Conservation (phyloP, 805 yeast species). For the Zygoascus flipseniorum region DNA sequence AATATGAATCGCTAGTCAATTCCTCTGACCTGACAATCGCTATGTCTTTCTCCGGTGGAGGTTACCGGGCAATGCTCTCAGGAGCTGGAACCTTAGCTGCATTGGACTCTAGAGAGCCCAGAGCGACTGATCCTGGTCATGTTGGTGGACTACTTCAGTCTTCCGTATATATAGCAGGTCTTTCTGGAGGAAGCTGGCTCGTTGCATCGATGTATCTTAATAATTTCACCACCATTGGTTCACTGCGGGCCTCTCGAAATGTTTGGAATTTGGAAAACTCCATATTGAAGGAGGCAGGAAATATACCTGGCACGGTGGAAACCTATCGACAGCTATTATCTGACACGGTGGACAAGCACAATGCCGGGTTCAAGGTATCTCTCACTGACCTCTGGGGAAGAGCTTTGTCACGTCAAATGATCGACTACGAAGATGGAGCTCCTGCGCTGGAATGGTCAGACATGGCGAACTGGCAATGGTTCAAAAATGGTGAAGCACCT, state of each 20-base stretch:
- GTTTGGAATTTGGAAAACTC: conserved; percentile 62
- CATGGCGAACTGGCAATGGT: conserved; percentile 48
- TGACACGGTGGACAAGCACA: conserved; percentile 28
- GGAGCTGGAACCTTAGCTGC: conserved; percentile 84
- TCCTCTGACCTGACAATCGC: conserved; percentile 24
- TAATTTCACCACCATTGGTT: conserved; percentile 62
- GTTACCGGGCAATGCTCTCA: conserved; percentile 75
- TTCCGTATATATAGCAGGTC: conserved; percentile 60
- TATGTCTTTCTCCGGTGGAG: conserved; percentile 75
- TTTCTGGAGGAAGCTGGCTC: conserved; percentile 82
- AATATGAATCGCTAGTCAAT: conserved; percentile 27
- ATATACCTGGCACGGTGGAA: conserved; percentile 34
- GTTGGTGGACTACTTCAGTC: conserved; percentile 56
- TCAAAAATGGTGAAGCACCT: conserved; percentile 50
- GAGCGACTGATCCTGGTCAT: conserved; percentile 24
- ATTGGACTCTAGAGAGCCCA: conserved; percentile 54
- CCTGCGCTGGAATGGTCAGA: conserved; percentile 48
- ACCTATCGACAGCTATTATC: conserved; percentile 9
- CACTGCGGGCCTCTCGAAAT: conserved; percentile 35
- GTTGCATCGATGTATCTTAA: conserved; percentile 58
- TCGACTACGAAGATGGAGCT: conserved; percentile 45
- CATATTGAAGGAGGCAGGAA: conserved; percentile 52
- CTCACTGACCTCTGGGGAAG: conserved; percentile 78
- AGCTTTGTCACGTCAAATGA: conserved; percentile 54
- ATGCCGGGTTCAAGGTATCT: conserved; percentile 62